Evolutionary conservation across 805 yeast species (phyloP), one percentile per base, ranked within the genome.

Genomic region (Ascoidea rubescens): DNA sequence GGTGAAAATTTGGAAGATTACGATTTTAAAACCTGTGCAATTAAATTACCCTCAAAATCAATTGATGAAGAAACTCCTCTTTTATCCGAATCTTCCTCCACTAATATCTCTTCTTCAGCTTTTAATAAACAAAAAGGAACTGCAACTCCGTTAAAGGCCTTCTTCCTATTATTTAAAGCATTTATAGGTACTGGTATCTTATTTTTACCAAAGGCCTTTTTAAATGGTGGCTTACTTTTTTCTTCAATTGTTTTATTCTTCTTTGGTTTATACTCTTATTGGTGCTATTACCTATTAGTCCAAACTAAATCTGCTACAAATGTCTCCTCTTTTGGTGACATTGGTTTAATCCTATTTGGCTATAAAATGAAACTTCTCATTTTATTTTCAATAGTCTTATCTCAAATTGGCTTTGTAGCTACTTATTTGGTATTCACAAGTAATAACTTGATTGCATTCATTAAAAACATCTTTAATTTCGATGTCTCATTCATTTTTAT

Each of bases 391-490:
- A 74, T 86, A 52, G 77, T 83, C 10, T 59, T 84, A 12, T 81
- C 91, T 0, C 95, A 86, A 62, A 67, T 86, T 53, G 95, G 95
- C 0, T 86, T 86, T 62, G 84, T 84, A 7, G 87, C 87, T 14
- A 87, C 93, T 0, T 86, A 86, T 63, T 80, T 84, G 57, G 86
- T 86, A 1, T 86, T 86, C 65, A 84, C 91, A 0, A 78, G 87
- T 1, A 84, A 83, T 55, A 86, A 85, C 62, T 59, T 85, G 33
- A 69, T 72, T 46, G 89, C 91, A 0, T 84, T 86, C 60, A 52
- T 78, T 2, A 59, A 60, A 5, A 81, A 79, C 59, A 71, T 79
- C 1, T 69, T 78, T n/a, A 66, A 69, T 4, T 55, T 64, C 8
- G 60, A 72, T 3, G 53, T 73, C 1, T 64, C 73, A 6, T 67